Conservation (phyloP, 352 stramenopile genomes). For the Phytophthora lateralis region DNA sequence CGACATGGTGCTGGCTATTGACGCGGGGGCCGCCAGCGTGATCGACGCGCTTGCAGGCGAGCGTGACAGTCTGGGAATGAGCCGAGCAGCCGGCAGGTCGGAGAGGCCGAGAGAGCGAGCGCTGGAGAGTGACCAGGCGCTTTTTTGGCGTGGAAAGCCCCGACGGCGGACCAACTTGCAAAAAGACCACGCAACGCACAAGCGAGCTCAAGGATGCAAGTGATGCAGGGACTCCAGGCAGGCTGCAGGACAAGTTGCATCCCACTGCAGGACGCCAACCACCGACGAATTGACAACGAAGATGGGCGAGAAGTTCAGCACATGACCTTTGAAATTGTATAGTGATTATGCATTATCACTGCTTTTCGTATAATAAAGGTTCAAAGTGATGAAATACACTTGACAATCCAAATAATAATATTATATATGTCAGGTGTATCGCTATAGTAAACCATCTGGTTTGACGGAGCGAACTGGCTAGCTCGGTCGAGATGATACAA, state of each 20-base stretch:
- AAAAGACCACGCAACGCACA: conserved; percentile 30
- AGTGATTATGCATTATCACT: neutral
- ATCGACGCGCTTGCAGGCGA: conserved; percentile 26
- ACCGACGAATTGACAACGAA: conserved; percentile 24
- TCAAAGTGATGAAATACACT: neutral
- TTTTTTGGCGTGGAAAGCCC: conserved; percentile 31
- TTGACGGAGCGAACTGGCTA: conserved; percentile 30
- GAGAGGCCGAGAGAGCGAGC: conserved; percentile 30
- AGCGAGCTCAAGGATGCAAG: conserved; percentile 12
- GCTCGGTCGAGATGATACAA: conserved; percentile 17
- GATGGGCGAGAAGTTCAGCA: conserved; percentile 27
- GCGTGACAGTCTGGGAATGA: conserved; percentile 33
- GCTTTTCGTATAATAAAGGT: neutral
- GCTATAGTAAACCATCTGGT: conserved; percentile 9
- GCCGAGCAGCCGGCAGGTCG: conserved; percentile 3
- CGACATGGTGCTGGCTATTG: conserved; percentile 30
- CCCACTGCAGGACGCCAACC: conserved; percentile 13
- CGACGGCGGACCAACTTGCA: conserved; percentile 35
- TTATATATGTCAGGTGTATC: neutral
- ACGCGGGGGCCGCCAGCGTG: conserved; percentile 9
- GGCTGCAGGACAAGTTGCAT: too few relatives aligned
- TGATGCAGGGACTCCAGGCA: conserved; percentile 3
- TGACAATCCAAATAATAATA: neutral
- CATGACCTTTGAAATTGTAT: conserved; percentile 9
- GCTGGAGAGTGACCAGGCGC: conserved; percentile 5